Percentiles rank a stretch among this genome's conserved stretches.
These are phyloP conservation scores for Phytomonas francai DNA, from an alignment of 208 protist species.

Conservation along the genomic window DNA sequence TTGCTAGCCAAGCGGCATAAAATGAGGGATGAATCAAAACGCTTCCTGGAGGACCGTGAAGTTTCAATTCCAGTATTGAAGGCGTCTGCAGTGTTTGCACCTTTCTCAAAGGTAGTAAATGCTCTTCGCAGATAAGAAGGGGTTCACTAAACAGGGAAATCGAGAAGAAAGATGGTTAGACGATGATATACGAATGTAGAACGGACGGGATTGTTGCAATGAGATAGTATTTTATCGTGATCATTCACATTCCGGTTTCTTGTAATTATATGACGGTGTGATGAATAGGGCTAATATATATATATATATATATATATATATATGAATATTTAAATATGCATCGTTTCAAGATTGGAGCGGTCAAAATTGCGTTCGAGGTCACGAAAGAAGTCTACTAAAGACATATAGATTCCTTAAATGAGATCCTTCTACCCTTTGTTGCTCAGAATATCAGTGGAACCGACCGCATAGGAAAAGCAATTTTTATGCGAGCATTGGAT, in stretches of 20 bases:
- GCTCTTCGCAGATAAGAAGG: background rate
- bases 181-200: background rate
- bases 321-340: background rate
- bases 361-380: background rate
- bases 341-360: background rate
- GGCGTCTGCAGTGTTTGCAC: background rate
- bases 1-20: background rate
- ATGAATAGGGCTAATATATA: background rate
- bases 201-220: background rate
- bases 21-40: background rate
- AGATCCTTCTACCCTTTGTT: background rate
- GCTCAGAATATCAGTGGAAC: background rate
- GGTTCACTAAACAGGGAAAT: background rate
- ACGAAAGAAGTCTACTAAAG: background rate
- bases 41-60: background rate
- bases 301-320: background rate
- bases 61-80: background rate
- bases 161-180: background rate
- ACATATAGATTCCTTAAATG: background rate
- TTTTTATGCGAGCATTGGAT: background rate
- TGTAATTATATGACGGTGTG: background rate
- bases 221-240: background rate
- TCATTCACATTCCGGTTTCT: background rate
- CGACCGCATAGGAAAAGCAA: background rate
- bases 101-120: constrained; percentile 1